Base-by-base conservation (phyloP, 192 early-diverging fungal genomes). In the Lunasporangiospora selenospora region DNA sequence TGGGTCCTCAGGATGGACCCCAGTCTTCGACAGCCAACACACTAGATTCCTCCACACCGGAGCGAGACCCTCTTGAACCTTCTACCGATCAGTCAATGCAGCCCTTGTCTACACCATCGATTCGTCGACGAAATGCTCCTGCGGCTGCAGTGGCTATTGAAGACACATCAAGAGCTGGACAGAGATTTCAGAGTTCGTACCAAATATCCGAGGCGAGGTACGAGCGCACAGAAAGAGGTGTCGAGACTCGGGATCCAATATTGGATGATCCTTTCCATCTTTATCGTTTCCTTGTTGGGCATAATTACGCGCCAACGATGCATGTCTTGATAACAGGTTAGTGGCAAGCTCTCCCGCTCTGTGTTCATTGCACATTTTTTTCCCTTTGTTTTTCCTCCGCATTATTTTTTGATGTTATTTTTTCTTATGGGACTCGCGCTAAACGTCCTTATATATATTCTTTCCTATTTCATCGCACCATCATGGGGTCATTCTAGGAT, bases 291-390 rank as follows among this genome's bases (percentile, higher is more conserved):
- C 63, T 77, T 58, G 62, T 77, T 11, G 76, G 54, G 11, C 76
- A 77, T 26, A 77, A 77, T 23, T 66, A 77, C 19, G 50, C 48
- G 24, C 76, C 76, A n/a, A 47, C 51, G 21, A 77, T 77, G 76
- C 66, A 67, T 52, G 43, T 77, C 29, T 48, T 65, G 31, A 59
- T 77, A 24, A 61, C 76, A n/a, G 61, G 76, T 67, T 45, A 54
- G 21, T 16, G 13, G 27, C 7, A 31, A 58, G 6, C 8, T 46
- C 34, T 23, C 44, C 3, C 12, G 31, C 13, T 24, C 18, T 29
- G 30, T n/a, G 40, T 30, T 18, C 26, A 3, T 13, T 40, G 39
- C 39, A n/a, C n/a, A n/a, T 18, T 24, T 40, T 27, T 38, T 47
- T 58, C 19, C 18, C 6, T 49, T 12, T 49, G 47, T 54, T 18